phyloP scores from a whole-genome alignment of 805 yeast species.

The Lipomyces yamanashiensis region DNA sequence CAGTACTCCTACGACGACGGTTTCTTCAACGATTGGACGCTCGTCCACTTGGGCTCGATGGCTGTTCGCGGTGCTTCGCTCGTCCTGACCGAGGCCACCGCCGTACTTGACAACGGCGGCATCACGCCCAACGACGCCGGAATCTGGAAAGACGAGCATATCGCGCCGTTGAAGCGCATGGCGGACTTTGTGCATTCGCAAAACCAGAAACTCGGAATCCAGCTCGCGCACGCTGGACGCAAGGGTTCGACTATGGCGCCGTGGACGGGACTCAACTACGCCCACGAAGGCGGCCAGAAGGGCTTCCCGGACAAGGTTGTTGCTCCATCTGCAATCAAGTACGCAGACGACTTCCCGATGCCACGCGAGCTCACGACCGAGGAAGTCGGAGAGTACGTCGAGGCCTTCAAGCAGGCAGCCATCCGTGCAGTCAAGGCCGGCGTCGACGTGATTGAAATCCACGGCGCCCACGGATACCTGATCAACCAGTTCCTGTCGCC shows the following conservation, averaged over 20 bases:
- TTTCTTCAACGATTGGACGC: conserved; percentile 53
- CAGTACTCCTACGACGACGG: conserved; percentile 54
- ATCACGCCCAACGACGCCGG: conserved; percentile 55
- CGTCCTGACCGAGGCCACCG: conserved; percentile 53
- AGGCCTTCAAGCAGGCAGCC: conserved; percentile 54
- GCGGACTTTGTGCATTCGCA: conserved; percentile 52
- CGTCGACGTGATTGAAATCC: conserved; percentile 68
- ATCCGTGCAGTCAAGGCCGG: conserved; percentile 58
- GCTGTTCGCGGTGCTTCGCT: conserved; percentile 58
- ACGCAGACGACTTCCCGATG: conserved; percentile 36
- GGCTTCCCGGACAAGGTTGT: conserved; percentile 48
- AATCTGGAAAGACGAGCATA: conserved; percentile 57
- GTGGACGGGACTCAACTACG: conserved; percentile 36
- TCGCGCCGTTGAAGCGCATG: conserved; percentile 49
- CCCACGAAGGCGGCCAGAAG: conserved; percentile 26
- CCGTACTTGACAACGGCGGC: conserved; percentile 51
- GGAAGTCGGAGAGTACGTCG: conserved; percentile 50
- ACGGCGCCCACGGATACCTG: conserved; percentile 68
- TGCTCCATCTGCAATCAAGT: conserved; percentile 53
- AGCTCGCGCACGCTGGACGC: conserved; percentile 62
- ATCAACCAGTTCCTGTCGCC: conserved; percentile 55
- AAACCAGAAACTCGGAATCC: conserved; percentile 54
- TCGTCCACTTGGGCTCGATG: conserved; percentile 55
- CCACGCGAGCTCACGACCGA: conserved; percentile 51
- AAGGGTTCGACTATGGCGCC: conserved; percentile 49